A percentile compares a stretch with the other conserved stretches of the same genome.
These are phyloP conservation scores for Arthrobotrys musiformis DNA, from an alignment of 2,329 filamentous ascomycete species.

Conservation along the genomic window DNA sequence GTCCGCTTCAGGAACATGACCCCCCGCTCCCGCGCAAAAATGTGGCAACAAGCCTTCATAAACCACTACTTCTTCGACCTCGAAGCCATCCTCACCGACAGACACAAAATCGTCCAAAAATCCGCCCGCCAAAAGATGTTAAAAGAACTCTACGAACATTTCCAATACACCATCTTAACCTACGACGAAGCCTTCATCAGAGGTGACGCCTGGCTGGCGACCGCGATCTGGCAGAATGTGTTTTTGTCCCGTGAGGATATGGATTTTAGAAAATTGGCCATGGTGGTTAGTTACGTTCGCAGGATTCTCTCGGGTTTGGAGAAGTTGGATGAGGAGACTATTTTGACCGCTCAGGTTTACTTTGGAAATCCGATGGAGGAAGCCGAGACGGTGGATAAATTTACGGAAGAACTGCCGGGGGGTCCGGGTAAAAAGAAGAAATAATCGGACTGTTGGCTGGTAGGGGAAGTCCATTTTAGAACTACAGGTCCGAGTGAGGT, in stretches of 20 bases:
- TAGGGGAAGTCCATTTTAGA: background rate
- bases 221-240: slow-evolving; percentile 92
- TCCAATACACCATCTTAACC: slow-evolving; percentile 84
- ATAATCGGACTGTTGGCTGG: background rate
- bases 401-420: slow-evolving; percentile 63
- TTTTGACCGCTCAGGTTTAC: slow-evolving; percentile 66
- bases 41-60: slow-evolving; percentile 85
- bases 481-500: background rate
- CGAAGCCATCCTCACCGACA: slow-evolving; percentile 82
- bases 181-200: slow-evolving; percentile 84
- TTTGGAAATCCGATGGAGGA: slow-evolving; percentile 66
- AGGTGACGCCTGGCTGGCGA: slow-evolving; percentile 79
- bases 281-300: slow-evolving; percentile 73
- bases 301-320: slow-evolving; percentile 69
- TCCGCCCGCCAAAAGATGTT: slow-evolving; percentile 73
- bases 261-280: slow-evolving; percentile 71
- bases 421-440: slow-evolving; percentile 59
- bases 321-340: slow-evolving; percentile 67
- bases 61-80: slow-evolving; percentile 95
- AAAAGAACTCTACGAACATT: slow-evolving; percentile 93
- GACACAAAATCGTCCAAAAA: slow-evolving; percentile 70
- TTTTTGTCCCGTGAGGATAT: slow-evolving; percentile 78
- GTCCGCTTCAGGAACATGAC: slow-evolving; percentile 64
- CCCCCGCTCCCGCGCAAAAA: slow-evolving; percentile 53
- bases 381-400: slow-evolving; percentile 61